These are phyloP conservation scores for Globisporangium viniferum DNA, from an alignment of 352 stramenopile genomes.

Conservation along the genomic window DNA sequence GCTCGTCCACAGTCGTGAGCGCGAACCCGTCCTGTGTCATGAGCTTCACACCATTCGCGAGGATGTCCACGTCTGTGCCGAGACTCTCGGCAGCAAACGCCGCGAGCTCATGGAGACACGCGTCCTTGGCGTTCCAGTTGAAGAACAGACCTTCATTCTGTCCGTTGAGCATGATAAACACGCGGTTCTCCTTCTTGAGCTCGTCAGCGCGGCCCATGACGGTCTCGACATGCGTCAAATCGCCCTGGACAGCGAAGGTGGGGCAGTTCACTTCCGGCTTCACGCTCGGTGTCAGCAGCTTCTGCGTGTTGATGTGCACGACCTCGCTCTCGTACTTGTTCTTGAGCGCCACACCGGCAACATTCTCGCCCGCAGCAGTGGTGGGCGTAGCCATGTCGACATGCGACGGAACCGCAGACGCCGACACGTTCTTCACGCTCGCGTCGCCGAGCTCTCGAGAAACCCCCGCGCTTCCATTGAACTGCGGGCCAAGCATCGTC, in stretches of 20 bases:
- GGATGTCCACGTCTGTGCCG: slow-evolving; percentile 38
- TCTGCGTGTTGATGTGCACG: slow-evolving; percentile 41
- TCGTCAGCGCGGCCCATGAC: slow-evolving; percentile 28
- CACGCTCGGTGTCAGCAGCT: slow-evolving; percentile 23
- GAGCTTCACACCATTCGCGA: slow-evolving; percentile 56
- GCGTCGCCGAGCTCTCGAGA: slow-evolving; percentile 12
- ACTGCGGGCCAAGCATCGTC: slow-evolving; percentile 11
- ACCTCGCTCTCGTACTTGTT: slow-evolving; percentile 63
- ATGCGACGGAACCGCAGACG: background rate
- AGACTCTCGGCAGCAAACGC: slow-evolving; percentile 31
- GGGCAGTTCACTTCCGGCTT: slow-evolving; percentile 19
- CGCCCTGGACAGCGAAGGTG: slow-evolving; percentile 23
- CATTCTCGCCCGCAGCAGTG: slow-evolving; percentile 1
- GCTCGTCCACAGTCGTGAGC: slow-evolving; percentile 33
- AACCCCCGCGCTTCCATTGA: background rate
- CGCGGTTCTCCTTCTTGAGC: slow-evolving; percentile 29
- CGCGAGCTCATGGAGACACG: slow-evolving; percentile 50
- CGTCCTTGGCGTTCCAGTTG: slow-evolving; percentile 27
- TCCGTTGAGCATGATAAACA: slow-evolving; percentile 75
- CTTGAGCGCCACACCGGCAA: slow-evolving; percentile 20
- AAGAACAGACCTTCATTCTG: slow-evolving; percentile 53
- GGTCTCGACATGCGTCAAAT: slow-evolving; percentile 33
- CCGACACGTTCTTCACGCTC: background rate
- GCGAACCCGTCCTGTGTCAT: slow-evolving; percentile 49
- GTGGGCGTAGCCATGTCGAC: background rate